Evolutionary conservation across 208 protist species (phyloP).

Genomic region (Leishmania arabica): DNA sequence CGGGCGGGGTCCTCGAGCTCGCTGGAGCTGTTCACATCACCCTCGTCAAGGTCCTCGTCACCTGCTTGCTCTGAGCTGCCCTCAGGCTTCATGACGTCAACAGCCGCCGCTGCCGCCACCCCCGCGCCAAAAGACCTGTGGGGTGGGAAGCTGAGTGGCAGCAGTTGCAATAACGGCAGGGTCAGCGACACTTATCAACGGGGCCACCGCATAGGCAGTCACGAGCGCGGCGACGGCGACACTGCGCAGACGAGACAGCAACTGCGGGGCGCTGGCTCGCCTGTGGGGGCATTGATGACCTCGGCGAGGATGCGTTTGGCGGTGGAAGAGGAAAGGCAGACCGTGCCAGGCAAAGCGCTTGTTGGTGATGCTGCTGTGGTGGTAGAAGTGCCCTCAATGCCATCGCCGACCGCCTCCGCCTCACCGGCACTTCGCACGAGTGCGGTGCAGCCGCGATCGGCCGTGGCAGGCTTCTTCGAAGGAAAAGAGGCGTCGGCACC

Average conservation of each 20-base stretch:
- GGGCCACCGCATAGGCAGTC: neutral
- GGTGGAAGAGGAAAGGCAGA: neutral
- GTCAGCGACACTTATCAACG: neutral
- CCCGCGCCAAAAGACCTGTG: neutral
- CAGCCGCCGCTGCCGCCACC: neutral
- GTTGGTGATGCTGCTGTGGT: neutral
- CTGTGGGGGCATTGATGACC: neutral
- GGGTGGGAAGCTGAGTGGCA: neutral
- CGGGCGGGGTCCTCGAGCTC: neutral
- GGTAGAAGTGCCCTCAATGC: neutral
- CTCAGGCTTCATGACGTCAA: neutral
- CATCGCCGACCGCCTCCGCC: neutral
- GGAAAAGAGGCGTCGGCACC: neutral
- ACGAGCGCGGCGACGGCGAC: neutral
- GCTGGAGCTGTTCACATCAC: neutral
- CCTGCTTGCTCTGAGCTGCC: neutral
- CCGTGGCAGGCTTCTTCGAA: neutral
- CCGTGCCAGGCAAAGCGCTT: neutral
- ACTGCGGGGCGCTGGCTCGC: neutral
- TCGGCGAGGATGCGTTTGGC: neutral
- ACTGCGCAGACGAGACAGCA: neutral
- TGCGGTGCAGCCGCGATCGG: constrained; percentile 1
- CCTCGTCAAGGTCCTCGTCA: constrained; percentile 1
- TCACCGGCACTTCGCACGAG: neutral
- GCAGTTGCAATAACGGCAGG: constrained; percentile 1